Conservation (phyloP, 176 grass and related monocot species). For the Rhynchospora breviuscula region DNA sequence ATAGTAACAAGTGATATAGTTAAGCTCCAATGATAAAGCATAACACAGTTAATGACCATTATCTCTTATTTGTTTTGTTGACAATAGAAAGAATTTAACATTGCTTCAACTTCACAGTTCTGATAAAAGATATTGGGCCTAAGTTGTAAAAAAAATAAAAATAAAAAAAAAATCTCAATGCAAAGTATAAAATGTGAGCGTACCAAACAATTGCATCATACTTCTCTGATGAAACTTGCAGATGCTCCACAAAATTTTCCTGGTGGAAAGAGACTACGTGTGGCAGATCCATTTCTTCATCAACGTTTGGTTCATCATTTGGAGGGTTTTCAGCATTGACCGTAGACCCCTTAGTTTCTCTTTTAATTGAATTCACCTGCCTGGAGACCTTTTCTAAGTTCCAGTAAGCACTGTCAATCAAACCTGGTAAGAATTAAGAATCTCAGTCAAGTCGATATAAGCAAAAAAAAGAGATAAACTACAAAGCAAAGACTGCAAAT, state of each 20-base stretch:
- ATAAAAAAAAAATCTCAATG: neutral
- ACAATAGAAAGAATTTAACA: neutral
- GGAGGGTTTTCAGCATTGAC: constrained; percentile 18
- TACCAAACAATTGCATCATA: constrained; percentile 95
- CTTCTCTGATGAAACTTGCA: constrained; percentile 47
- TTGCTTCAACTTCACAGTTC: neutral
- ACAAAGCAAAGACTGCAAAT: neutral
- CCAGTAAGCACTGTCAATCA: constrained; percentile 73
- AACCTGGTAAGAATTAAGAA: constrained; percentile 40
- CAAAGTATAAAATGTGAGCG: constrained; percentile 26
- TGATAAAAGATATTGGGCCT: neutral
- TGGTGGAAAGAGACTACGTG: constrained; percentile 46
- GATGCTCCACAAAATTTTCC: constrained; percentile 77
- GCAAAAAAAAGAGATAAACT: neutral
- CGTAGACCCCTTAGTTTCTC: constrained; percentile 1
- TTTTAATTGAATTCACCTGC: constrained; percentile 25
- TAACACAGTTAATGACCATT: neutral
- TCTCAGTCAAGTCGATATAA: neutral
- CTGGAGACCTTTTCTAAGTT: constrained; percentile 54
- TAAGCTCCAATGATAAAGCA: neutral
- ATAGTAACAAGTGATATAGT: neutral
- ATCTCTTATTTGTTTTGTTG: neutral
- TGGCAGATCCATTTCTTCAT: constrained; percentile 33
- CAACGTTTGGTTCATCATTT: constrained; percentile 26
- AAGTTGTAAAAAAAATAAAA: neutral